Evolutionary conservation across 352 stramenopile species (phyloP).

Genomic region (Thalassiosira pacifica): DNA sequence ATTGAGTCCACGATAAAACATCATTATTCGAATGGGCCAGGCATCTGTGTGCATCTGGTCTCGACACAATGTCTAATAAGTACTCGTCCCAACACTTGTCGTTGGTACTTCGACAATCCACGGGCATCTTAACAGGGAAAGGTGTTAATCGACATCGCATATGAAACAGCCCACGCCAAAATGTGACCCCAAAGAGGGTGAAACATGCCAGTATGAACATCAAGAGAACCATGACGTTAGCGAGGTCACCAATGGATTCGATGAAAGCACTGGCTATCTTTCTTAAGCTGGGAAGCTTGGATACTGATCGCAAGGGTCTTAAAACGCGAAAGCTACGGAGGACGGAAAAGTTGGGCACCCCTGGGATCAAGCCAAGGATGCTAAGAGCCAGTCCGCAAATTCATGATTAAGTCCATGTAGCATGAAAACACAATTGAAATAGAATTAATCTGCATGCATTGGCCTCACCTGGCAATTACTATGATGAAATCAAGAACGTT

Average conservation of each 20-base stretch:
- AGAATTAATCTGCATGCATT: not conserved
- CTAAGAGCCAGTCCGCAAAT: conserved; percentile 12
- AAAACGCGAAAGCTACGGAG: conserved; percentile 57
- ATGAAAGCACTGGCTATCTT: conserved; percentile 63
- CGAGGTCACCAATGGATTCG: conserved; percentile 52
- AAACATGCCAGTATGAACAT: conserved; percentile 71
- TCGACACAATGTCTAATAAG: conserved; percentile 39
- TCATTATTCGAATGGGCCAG: conserved; percentile 55
- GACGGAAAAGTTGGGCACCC: conserved; percentile 54
- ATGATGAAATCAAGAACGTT: conserved; percentile 66
- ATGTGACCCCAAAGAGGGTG: conserved; percentile 67
- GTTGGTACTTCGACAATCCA: conserved; percentile 48
- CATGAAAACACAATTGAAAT: not conserved
- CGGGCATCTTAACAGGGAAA: conserved; percentile 68
- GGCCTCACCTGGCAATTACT: conserved; percentile 48
- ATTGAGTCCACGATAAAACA: conserved; percentile 39
- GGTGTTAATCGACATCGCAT: conserved; percentile 67
- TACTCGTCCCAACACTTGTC: conserved; percentile 62
- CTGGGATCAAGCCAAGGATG: conserved; percentile 55
- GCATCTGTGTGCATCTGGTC: conserved; percentile 61
- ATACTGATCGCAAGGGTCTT: conserved; percentile 59
- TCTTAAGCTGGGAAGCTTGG: conserved; percentile 59
- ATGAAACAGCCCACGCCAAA: conserved; percentile 71
- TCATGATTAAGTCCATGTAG: not conserved
- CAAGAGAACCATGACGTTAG: conserved; percentile 70